Base-by-base conservation (phyloP, 116 monocot genomes). In the Phalaenopsis hybrid region DNA sequence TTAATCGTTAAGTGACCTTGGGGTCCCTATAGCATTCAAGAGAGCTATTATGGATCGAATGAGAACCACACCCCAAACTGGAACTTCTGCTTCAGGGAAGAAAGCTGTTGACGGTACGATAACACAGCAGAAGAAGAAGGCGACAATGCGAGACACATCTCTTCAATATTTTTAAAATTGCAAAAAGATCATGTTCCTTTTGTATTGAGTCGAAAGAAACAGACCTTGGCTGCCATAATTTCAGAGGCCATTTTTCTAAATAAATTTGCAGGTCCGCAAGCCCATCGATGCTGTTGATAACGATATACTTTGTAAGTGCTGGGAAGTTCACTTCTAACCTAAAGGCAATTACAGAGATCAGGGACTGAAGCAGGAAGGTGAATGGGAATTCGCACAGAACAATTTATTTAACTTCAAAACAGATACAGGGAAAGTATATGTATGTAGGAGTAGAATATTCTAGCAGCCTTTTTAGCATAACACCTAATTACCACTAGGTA, bases 41-140 rank as follows among this genome's bases (percentile, higher is more conserved):
- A 78, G 57, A 37, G 52, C 57, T 34, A 78, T 78, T 28, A 44
- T 78, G 31, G 57, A 20, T 28, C 57, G 78, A 57, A 78, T 78
- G 15, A 89, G 93, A 77, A 92, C 81, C 4, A 88, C 80, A 17
- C 87, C 89, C 95, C 95, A 92, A 0, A 23, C 70, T 34, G 95
- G 93, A 33, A 93, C 79, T 21, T 73, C 5, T 5, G 91, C 74
- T 84, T 95, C 93, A 11, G 92, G 88, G 23, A 95, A 85, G 70
- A 87, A 92, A 3, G 83, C 83, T 2, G 85, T 83, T 2, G 85
- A 7, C 16, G 95, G 95, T 21, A 95, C 86, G 34, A 90, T 74
- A 21, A 95, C 46, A 15, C 92, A 91, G 80, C 89, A 95, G 75
- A 90, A 88, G 44, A 86, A 75, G 81, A 95, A 95, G 72, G 95